A percentile compares a stretch with the other conserved stretches of the same genome.
Conservation (phyloP, 1,284 basidiomycete species). For the Trichosporon faecale region DNA sequence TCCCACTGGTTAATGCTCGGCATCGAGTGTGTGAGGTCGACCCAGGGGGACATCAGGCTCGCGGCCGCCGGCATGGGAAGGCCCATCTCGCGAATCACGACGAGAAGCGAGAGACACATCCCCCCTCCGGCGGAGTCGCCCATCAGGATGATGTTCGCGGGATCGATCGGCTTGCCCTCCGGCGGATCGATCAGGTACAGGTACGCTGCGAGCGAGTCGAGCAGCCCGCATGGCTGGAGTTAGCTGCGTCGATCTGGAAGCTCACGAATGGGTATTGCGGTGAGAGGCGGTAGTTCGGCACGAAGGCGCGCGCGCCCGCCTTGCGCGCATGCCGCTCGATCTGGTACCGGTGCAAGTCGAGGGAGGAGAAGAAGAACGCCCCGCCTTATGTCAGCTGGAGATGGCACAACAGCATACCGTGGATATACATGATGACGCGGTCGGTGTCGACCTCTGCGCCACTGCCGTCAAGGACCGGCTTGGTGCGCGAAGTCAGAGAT, state of each 20-base stretch:
- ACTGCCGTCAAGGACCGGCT: slow-evolving; percentile 38
- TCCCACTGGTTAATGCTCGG: slow-evolving; percentile 63
- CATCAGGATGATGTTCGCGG: slow-evolving; percentile 74
- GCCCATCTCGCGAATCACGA: slow-evolving; percentile 79
- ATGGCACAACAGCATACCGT: slow-evolving; percentile 36
- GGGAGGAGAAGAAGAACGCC: slow-evolving; percentile 50
- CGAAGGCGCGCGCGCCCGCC: slow-evolving; percentile 73
- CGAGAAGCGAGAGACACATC: slow-evolving; percentile 74
- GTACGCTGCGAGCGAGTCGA: slow-evolving; percentile 54
- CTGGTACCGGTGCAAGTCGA: slow-evolving; percentile 60
- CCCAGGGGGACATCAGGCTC: slow-evolving; percentile 82
- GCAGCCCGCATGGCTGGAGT: slow-evolving; percentile 55
- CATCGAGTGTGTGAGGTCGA: slow-evolving; percentile 90
- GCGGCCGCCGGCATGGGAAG: slow-evolving; percentile 81
- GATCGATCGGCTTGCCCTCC: slow-evolving; percentile 68
- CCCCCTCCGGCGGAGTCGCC: slow-evolving; percentile 95
- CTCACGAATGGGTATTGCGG: slow-evolving; percentile 95
- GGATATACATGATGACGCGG: slow-evolving; percentile 51
- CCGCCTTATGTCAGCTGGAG: slow-evolving; percentile 34
- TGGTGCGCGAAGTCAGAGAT: not conserved
- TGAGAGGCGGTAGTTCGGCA: slow-evolving; percentile 79
- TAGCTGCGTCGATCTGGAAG: slow-evolving; percentile 46
- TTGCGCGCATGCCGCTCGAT: slow-evolving; percentile 85
- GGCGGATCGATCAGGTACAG: slow-evolving; percentile 70
- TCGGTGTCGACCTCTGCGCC: slow-evolving; percentile 44